Conservation (phyloP, 208 protist species). For the Acanthamoeba divionensis region DNA sequence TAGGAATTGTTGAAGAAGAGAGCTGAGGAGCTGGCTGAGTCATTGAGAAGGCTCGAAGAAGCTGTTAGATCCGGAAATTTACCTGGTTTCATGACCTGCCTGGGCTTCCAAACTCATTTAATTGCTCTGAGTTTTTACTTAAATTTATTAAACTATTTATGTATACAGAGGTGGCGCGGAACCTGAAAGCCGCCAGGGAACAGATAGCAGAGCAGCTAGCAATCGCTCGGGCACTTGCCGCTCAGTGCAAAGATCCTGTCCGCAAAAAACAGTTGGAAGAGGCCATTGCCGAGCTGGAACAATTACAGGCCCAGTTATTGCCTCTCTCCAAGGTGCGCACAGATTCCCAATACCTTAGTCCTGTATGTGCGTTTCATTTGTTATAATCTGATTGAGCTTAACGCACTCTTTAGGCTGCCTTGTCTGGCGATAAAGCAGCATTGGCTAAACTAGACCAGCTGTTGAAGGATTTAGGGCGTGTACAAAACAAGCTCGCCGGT, state of each 20-base stretch:
- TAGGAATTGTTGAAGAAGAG: neutral
- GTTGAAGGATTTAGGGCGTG: neutral
- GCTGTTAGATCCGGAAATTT: neutral
- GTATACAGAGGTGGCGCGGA: neutral
- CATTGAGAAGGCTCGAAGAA: neutral
- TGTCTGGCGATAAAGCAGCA: slow-evolving; percentile 21
- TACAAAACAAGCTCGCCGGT: neutral
- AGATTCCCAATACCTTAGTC: no score
- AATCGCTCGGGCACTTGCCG: neutral
- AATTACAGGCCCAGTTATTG: neutral
- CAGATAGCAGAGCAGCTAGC: slow-evolving; percentile 9
- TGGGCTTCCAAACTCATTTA: neutral
- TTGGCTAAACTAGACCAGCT: neutral
- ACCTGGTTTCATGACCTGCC: neutral
- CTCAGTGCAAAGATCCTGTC: neutral
- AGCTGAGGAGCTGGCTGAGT: neutral
- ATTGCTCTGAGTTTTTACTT: neutral
- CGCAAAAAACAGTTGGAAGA: neutral
- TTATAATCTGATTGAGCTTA: neutral
- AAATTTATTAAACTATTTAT: neutral
- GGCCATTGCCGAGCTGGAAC: neutral
- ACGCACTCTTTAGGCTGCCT: neutral
- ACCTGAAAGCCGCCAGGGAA: neutral
- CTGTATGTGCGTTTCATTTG: no score
- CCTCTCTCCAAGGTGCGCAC: neutral